Evolutionary conservation across 768 basidiomycete species (phyloP).

Genomic region (Lactarius sanguifluus): DNA sequence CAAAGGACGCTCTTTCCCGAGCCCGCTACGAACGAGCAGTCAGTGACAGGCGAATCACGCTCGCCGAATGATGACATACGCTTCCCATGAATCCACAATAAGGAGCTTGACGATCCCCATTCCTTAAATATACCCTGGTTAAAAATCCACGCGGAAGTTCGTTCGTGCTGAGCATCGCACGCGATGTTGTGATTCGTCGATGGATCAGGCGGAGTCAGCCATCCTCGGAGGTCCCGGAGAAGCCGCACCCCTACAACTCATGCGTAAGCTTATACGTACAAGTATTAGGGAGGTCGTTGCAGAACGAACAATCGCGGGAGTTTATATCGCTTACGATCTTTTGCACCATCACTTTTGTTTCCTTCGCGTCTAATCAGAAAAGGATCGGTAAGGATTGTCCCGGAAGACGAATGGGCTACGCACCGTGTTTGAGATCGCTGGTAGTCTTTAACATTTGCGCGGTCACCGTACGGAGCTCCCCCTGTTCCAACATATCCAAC

Average conservation of each 20-base stretch:
- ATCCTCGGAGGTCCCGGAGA: not conserved
- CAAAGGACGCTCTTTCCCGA: not conserved
- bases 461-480: not conserved
- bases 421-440: not conserved
- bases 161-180: not conserved
- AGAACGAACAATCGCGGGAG: not conserved
- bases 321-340: not conserved
- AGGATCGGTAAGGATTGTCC: not conserved
- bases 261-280: not conserved
- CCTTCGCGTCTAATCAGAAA: not conserved
- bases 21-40: not conserved
- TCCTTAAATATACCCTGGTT: not conserved
- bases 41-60: not conserved
- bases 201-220: not conserved
- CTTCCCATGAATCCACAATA: not conserved
- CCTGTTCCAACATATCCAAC: not conserved
- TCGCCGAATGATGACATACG: not conserved
- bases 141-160: not conserved
- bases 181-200: not conserved
- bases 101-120: not conserved
- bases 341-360: not conserved
- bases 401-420: not conserved
- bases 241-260: not conserved
- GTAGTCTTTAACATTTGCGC: not conserved
- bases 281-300: not conserved